These are phyloP conservation scores for Heritiera fomes DNA, from an alignment of 345 rosid species.

Conservation along the genomic window DNA sequence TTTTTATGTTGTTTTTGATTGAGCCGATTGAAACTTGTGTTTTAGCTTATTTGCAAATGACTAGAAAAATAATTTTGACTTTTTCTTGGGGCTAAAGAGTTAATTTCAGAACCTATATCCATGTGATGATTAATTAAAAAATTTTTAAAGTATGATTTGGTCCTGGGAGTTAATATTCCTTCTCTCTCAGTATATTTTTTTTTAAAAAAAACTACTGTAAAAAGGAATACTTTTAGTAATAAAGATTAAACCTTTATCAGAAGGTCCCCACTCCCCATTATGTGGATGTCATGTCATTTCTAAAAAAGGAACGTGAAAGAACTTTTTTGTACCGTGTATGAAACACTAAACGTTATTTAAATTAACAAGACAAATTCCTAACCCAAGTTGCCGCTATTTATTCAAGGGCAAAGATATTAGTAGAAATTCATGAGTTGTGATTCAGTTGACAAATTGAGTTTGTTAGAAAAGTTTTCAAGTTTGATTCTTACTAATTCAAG, in stretches of 20 bases:
- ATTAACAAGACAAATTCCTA: not conserved
- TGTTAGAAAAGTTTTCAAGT: too few relatives aligned
- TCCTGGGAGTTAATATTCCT: too few relatives aligned
- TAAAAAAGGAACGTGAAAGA: not conserved
- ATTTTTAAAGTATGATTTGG: too few relatives aligned
- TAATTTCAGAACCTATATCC: not conserved
- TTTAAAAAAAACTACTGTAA: too few relatives aligned
- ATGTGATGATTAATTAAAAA: too few relatives aligned
- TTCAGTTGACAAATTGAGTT: too few relatives aligned
- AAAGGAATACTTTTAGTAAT: too few relatives aligned
- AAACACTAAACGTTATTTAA: too few relatives aligned
- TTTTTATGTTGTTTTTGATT: not conserved
- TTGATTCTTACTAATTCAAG: too few relatives aligned
- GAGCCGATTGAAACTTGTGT: not conserved
- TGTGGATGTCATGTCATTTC: slow-evolving; percentile 4
- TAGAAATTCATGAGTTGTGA: too few relatives aligned
- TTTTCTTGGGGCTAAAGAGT: not conserved
- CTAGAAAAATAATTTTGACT: not conserved
- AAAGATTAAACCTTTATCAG: not conserved
- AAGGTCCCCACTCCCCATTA: not conserved
- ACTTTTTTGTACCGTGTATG: not conserved
- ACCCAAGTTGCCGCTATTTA: not conserved
- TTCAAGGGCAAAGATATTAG: not conserved
- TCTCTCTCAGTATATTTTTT: too few relatives aligned
- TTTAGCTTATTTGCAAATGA: not conserved